These are phyloP conservation scores for Phalaenopsis hybrid DNA, from an alignment of 116 monocot genomes.

Conservation along the genomic window DNA sequence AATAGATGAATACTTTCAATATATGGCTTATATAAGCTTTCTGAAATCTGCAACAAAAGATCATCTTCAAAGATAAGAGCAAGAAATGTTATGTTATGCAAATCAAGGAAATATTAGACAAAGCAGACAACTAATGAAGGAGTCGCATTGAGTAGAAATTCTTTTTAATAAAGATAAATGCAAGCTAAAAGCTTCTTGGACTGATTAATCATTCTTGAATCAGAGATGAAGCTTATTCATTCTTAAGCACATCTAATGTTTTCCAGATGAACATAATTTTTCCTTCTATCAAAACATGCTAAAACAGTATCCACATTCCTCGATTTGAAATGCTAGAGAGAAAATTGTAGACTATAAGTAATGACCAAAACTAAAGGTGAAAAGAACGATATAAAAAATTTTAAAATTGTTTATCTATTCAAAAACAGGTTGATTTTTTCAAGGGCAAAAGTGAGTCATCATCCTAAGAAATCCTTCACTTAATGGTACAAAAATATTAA, in stretches of 20 bases:
- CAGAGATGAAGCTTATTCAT: background rate
- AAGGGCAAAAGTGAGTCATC: background rate
- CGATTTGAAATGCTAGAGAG: no score
- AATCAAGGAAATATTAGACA: background rate
- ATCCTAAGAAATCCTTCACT: background rate
- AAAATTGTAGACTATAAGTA: no score
- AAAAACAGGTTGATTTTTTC: background rate
- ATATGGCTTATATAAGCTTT: constrained; percentile 67
- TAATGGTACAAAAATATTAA: background rate
- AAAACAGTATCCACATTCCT: no score
- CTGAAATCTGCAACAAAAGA: constrained; percentile 59
- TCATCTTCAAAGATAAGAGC: constrained; percentile 1
- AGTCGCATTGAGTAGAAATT: background rate
- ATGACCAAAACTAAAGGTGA: background rate
- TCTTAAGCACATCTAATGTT: background rate
- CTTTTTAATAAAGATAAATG: background rate
- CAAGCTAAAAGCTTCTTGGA: background rate
- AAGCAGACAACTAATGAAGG: background rate
- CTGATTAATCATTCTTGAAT: background rate
- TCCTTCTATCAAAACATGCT: no score
- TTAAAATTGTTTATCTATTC: background rate
- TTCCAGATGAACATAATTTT: no score
- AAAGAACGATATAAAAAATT: background rate
- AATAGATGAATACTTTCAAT: constrained; percentile 67
- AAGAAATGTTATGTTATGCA: background rate